These are phyloP conservation scores for Nannochloropsis limnetica DNA, from an alignment of 352 stramenopile genomes.

Conservation along the genomic window DNA sequence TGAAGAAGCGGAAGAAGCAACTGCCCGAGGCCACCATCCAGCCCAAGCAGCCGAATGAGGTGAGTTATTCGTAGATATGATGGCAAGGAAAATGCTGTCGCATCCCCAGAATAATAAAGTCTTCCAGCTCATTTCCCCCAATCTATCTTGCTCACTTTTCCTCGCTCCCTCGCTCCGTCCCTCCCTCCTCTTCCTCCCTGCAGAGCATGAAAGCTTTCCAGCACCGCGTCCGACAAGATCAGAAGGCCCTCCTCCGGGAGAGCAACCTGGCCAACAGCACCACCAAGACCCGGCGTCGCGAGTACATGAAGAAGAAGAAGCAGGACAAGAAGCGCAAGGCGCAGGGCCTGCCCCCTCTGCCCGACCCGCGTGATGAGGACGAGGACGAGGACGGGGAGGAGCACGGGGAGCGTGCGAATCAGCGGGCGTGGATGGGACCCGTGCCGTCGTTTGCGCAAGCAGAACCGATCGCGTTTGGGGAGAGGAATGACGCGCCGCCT, in stretches of 20 bases:
- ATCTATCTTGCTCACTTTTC: neutral
- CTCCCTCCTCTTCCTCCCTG: neutral
- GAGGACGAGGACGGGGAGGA: neutral
- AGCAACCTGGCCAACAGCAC: slow-evolving; percentile 7
- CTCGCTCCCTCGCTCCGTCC: neutral
- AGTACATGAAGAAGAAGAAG: slow-evolving; percentile 6
- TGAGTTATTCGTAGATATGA: neutral
- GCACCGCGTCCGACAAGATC: slow-evolving; percentile 6
- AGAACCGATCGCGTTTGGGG: neutral
- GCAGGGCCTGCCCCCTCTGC: neutral
- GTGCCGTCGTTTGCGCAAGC: neutral
- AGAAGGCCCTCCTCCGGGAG: slow-evolving; percentile 7
- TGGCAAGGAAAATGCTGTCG: neutral
- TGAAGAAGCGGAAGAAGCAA: slow-evolving; percentile 31
- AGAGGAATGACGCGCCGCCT: slow-evolving; percentile 22
- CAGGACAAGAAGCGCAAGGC: slow-evolving; percentile 27
- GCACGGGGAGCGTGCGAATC: neutral
- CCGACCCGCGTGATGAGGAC: neutral
- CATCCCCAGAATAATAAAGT: neutral
- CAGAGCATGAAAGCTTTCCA: slow-evolving; percentile 33
- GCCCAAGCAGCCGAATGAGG: slow-evolving; percentile 25
- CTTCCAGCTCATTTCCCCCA: neutral
- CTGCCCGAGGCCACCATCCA: neutral
- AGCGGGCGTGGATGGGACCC: neutral
- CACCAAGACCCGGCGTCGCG: slow-evolving; percentile 17